Percentiles rank a stretch among this genome's conserved stretches.
Evolutionary conservation across 176 grass and related monocot species (phyloP).

Genomic region (Neostapfia colusana): DNA sequence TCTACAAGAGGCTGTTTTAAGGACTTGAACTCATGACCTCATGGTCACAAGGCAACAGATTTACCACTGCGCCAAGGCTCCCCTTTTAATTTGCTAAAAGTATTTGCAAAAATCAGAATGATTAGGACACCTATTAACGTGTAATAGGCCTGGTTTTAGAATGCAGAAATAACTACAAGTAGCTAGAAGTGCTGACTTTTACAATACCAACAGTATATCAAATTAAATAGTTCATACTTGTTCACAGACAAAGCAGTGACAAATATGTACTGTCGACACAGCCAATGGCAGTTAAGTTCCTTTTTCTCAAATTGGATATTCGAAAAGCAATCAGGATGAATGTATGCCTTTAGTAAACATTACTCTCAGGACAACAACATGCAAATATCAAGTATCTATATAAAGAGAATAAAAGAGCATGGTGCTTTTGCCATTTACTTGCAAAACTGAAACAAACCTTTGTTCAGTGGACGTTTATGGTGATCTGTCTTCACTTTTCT

Average conservation of each 20-base stretch:
- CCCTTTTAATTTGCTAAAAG: neutral
- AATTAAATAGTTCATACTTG: neutral
- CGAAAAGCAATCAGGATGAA: conserved; percentile 16
- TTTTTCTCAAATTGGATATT: neutral
- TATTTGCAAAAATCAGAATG: neutral
- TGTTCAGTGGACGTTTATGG: conserved; percentile 57
- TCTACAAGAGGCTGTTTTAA: too few relatives aligned
- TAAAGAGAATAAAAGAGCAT: neutral
- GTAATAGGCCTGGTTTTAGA: neutral
- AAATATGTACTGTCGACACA: neutral
- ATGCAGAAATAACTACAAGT: neutral
- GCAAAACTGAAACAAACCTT: conserved; percentile 48
- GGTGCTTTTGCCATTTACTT: conserved; percentile 27
- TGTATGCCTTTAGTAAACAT: neutral
- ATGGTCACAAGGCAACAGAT: too few relatives aligned
- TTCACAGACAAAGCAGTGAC: neutral
- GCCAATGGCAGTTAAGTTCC: neutral
- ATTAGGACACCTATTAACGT: neutral
- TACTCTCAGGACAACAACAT: conserved; percentile 3
- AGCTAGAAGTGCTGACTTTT: conserved; percentile 5
- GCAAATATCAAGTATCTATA: neutral
- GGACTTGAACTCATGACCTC: too few relatives aligned
- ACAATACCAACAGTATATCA: neutral
- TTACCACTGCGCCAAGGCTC: too few relatives aligned
- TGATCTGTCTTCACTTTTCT: conserved; percentile 62